phyloP scores from a whole-genome alignment of 2,329 filamentous ascomycete genomes.

The Lachnum nothofagi region DNA sequence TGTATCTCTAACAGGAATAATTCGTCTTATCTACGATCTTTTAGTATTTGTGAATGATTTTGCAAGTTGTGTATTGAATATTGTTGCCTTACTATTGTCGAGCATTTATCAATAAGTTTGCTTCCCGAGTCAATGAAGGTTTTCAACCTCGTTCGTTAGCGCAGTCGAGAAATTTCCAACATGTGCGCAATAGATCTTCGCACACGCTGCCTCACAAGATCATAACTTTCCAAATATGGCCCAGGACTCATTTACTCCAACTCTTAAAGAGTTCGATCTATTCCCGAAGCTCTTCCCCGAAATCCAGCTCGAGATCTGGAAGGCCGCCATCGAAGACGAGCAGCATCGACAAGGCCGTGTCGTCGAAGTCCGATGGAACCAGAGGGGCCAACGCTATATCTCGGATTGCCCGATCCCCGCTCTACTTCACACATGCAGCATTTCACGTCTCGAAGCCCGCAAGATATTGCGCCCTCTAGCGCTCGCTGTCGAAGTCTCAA shows the following conservation, averaged over 20 bases:
- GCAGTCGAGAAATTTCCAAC: too few relatives aligned
- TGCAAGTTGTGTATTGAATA: too few relatives aligned
- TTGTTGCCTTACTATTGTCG: too few relatives aligned
- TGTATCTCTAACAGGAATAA: too few relatives aligned
- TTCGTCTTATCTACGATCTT: too few relatives aligned
- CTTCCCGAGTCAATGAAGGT: too few relatives aligned
- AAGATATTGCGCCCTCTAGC: background rate
- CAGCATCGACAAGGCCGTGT: background rate
- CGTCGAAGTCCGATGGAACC: background rate
- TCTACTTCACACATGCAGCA: background rate
- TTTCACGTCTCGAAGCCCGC: background rate
- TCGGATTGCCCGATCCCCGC: background rate
- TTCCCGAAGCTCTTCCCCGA: background rate
- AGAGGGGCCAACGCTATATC: background rate
- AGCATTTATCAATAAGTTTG: too few relatives aligned
- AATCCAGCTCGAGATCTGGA: conserved; percentile 2
- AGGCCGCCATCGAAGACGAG: background rate
- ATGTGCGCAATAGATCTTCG: too few relatives aligned
- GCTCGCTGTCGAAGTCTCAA: background rate
- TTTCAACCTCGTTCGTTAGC: too few relatives aligned
- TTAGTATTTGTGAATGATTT: too few relatives aligned
- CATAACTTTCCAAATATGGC: too few relatives aligned
- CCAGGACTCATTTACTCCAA: background rate
- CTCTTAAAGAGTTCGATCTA: background rate
- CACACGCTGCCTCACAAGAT: too few relatives aligned